A percentile compares a stretch with the other conserved stretches of the same genome.
Conservation (phyloP, 2,329 filamentous ascomycete species). For the Coniochaeta ligniaria region DNA sequence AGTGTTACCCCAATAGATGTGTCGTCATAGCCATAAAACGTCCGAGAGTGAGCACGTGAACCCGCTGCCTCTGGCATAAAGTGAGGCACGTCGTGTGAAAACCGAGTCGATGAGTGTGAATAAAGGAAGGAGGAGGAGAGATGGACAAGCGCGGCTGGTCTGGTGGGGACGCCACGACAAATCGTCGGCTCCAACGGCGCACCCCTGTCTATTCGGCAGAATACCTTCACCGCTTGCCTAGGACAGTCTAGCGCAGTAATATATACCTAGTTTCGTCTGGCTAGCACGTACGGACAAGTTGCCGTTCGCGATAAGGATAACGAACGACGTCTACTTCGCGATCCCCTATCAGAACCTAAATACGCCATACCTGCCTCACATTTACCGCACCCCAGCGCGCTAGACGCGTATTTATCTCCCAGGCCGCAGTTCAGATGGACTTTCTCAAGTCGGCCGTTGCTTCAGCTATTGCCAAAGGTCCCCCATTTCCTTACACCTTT, state of each 20-base stretch:
- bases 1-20: background rate
- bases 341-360: background rate
- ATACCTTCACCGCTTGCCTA: background rate
- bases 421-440: slow-evolving; percentile 57
- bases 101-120: background rate
- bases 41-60: background rate
- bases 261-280: background rate
- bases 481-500: slow-evolving; percentile 86
- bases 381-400: background rate
- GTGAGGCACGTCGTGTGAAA: background rate
- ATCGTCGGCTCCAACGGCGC: background rate
- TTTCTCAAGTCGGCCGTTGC: slow-evolving; percentile 97
- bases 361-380: background rate
- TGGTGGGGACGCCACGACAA: background rate
- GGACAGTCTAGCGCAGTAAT: background rate
- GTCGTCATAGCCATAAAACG: background rate
- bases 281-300: background rate
- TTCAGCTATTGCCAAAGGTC: slow-evolving; percentile 91
- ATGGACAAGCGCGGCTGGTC: background rate
- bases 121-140: background rate
- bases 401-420: background rate
- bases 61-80: background rate
- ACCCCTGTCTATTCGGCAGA: background rate
- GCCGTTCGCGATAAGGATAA: background rate
- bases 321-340: background rate